phyloP scores from a whole-genome alignment of 257 asterid genomes.

The Capsicum baccatum region DNA sequence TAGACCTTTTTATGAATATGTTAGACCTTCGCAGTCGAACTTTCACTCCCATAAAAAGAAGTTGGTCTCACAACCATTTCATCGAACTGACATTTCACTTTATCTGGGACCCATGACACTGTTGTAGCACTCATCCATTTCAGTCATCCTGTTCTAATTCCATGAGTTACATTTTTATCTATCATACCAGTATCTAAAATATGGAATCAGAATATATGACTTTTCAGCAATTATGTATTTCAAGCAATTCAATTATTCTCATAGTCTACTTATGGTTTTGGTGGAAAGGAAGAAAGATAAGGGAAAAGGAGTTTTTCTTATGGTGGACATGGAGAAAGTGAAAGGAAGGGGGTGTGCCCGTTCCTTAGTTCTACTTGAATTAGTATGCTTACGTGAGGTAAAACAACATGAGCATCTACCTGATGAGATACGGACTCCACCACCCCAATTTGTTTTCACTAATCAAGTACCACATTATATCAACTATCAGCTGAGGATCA shows the following conservation, averaged over 20 bases:
- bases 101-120: not conserved
- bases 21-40: not conserved
- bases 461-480: slow-evolving; percentile 4
- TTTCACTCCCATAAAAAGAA: not conserved
- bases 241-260: not conserved
- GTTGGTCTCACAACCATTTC: not conserved
- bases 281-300: not conserved
- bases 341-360: not conserved
- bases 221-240: not conserved
- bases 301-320: not conserved
- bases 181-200: not conserved
- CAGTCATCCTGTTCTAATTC: slow-evolving; percentile 23
- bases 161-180: not conserved
- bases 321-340: not conserved
- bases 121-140: not conserved
- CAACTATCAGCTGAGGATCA: not conserved
- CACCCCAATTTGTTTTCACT: slow-evolving; percentile 6
- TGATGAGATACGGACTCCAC: slow-evolving; percentile 18
- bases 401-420: slow-evolving; percentile 10
- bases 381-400: not conserved
- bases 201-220: not conserved
- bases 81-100: not conserved
- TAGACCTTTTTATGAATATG: not conserved
- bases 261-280: not conserved
- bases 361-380: slow-evolving; percentile 1